A percentile compares a stretch with the other conserved stretches of the same genome.
These are phyloP conservation scores for Beauveria varroae DNA, from an alignment of 2,329 filamentous ascomycete species.

Conservation along the genomic window DNA sequence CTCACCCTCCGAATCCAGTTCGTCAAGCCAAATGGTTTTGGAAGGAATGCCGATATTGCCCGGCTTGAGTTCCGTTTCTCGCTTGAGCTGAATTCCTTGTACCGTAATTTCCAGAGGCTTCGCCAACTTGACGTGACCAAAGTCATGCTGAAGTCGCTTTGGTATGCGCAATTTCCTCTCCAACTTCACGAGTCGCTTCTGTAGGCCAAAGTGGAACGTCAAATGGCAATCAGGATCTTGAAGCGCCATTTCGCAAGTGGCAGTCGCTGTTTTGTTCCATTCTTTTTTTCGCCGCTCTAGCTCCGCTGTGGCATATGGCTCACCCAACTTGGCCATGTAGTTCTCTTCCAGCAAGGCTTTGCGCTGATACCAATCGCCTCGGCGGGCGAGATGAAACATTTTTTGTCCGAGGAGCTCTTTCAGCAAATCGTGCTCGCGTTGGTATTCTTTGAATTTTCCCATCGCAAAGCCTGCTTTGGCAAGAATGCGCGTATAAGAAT, in stretches of 20 bases:
- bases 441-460: conserved; percentile 74
- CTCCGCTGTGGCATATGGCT: conserved; percentile 29
- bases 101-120: conserved; percentile 70
- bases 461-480: conserved; percentile 79
- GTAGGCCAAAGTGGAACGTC: conserved; percentile 88
- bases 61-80: conserved; percentile 38
- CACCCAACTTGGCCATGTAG: conserved; percentile 67
- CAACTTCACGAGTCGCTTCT: conserved; percentile 87
- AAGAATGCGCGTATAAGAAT: conserved; percentile 87
- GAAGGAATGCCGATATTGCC: conserved; percentile 40
- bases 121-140: conserved; percentile 72
- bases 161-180: conserved; percentile 78
- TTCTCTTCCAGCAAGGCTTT: conserved; percentile 92
- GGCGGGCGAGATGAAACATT: conserved; percentile 75
- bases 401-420: conserved; percentile 69
- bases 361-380: conserved; percentile 91
- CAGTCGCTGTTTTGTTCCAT: conserved; percentile 70
- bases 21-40: conserved; percentile 86
- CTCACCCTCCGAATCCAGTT: conserved; percentile 58
- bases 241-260: conserved; percentile 78
- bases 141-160: conserved; percentile 84
- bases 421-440: conserved; percentile 66
- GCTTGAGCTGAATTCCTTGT: conserved; percentile 70
- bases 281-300: conserved; percentile 60
- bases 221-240: conserved; percentile 85